A percentile compares a stretch with the other conserved stretches of the same genome.
These are phyloP conservation scores for Chlamydomonas sp. DNA, from an alignment of 139 green algal genomes.

Conservation along the genomic window DNA sequence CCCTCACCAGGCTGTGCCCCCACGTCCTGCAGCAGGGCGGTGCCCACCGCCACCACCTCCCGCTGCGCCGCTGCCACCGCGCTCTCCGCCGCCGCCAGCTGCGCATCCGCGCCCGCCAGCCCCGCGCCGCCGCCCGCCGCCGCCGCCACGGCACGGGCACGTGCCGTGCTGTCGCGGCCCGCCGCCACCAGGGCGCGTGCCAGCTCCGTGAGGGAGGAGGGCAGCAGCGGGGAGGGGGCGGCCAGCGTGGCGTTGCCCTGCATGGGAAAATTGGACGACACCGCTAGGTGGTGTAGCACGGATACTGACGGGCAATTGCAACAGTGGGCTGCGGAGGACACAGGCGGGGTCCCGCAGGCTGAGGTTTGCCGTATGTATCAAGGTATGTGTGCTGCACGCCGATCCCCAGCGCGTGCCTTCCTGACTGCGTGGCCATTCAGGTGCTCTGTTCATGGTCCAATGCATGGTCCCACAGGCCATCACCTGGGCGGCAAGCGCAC, in stretches of 20 bases:
- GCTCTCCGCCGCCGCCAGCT: conserved; percentile 22
- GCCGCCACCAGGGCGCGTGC: conserved; percentile 49
- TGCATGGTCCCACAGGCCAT: too few species aligned
- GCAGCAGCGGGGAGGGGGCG: conserved; percentile 43
- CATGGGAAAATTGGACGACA: not conserved
- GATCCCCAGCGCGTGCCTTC: too few species aligned
- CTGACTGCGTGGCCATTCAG: too few species aligned
- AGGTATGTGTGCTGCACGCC: too few species aligned
- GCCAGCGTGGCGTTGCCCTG: conserved; percentile 11
- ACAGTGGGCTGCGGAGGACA: too few species aligned
- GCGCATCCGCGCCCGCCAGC: not conserved
- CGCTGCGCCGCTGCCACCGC: conserved; percentile 8
- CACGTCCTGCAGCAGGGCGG: conserved; percentile 18
- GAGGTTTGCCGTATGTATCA: too few species aligned
- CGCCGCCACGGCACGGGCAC: conserved; percentile 20
- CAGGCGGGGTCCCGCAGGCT: too few species aligned
- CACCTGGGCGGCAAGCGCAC: too few species aligned
- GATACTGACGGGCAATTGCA: too few species aligned
- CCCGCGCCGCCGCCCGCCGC: not conserved
- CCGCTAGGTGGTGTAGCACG: not conserved
- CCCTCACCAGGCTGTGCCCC: conserved; percentile 9
- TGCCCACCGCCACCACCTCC: conserved; percentile 19
- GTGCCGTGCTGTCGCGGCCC: conserved; percentile 47
- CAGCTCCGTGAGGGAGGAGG: conserved; percentile 48
- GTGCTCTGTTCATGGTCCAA: too few species aligned